Evolutionary conservation across 495 filamentous ascomycete genomes (phyloP), one percentile per base, ranked within the genome.

Genomic region (Xeromyces bisporus): DNA sequence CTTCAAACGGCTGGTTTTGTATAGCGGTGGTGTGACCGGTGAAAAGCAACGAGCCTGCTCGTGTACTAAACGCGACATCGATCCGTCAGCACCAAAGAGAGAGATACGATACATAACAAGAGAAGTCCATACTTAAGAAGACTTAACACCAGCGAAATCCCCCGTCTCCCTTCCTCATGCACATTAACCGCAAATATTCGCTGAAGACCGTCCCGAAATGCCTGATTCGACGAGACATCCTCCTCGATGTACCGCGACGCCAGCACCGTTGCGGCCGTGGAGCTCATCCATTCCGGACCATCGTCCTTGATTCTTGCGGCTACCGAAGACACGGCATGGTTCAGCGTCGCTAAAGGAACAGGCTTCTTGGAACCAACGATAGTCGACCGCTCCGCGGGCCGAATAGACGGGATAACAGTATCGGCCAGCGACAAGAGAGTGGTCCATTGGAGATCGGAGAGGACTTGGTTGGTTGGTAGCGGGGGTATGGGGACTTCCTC

Each of bases 21-120:
- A 84, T 50, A 0, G 69, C 67, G 1, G 62, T 74, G 18, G 58
- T 56, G 14, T 70, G 71, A 14, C 77, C 76, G 0, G 79, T 84
- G 12, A 75, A 48, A 10, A 80, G 48, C 10, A 81, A 46, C 20
- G 72, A 81, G 6, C 78, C 80, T 0, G 71, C 53, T n/a, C 64
- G 64, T 17, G 77, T 78, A 36, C 77, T 86, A 44, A 4, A 10
- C 7, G 5, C 14, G 11, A 21, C 6, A n/a, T n/a, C n/a, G n/a
- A n/a, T n/a, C n/a, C n/a, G n/a, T n/a, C n/a, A n/a, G n/a, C n/a
- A n/a, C n/a, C n/a, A n/a, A n/a, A n/a, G n/a, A n/a, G n/a, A n/a
- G n/a, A n/a, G n/a, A n/a, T n/a, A n/a, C n/a, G n/a, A n/a, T 1
- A 10, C 24, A 28, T 9, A 29, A 12, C 23, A 2, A 20, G 4